Base-by-base conservation (phyloP, 2,329 filamentous ascomycete genomes). In the Tolypocladium paradoxum region DNA sequence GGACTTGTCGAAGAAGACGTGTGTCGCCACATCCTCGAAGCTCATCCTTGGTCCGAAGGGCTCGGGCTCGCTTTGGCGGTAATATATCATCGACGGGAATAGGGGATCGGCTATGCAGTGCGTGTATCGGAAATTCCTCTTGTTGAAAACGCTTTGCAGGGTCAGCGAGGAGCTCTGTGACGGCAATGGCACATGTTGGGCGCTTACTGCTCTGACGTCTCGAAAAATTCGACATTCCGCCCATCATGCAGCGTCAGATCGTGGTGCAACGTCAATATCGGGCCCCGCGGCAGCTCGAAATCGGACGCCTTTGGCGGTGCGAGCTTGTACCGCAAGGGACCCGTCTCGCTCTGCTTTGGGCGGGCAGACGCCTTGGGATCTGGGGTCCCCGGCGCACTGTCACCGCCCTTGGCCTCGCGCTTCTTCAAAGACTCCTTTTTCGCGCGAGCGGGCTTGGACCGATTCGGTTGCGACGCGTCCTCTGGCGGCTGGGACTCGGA, bases 21-120 rank as follows among this genome's bases (percentile, higher is more conserved):
- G 87, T 11, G 85, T 83, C 35, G 92, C 88, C 35, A 88, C 86
- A 70, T 99, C 93, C 67, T 97, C 92, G 64, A 93, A 95, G 72
- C 87, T 95, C 67, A 99, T 85, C 53, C 90, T 85, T 5, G 93
- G 81, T 34, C 85, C 83, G 63, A 88, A 91, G 0, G 95, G 93
- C 55, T 84, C 83, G 6, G 88, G 82, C 65, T 97, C 93, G 45
- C 90, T 93, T 60, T 90, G 85, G 56, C 91, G 86, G 70, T 95
- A 96, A 74, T 88, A 93, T 62, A 95, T 82, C 58, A 84, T 90
- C 57, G 90, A 89, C 7, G 89, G 85, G 64, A 96, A 96, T 22
- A 81, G 77, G 1, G 90, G 90, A 60, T 96, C 91, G 60, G 90
- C 90, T 59, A 96, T 91, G 66, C 89, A 95, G 62, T 91, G 88